Base-by-base conservation (phyloP, 2,329 filamentous ascomycete species). In the Penicillium sp. region DNA sequence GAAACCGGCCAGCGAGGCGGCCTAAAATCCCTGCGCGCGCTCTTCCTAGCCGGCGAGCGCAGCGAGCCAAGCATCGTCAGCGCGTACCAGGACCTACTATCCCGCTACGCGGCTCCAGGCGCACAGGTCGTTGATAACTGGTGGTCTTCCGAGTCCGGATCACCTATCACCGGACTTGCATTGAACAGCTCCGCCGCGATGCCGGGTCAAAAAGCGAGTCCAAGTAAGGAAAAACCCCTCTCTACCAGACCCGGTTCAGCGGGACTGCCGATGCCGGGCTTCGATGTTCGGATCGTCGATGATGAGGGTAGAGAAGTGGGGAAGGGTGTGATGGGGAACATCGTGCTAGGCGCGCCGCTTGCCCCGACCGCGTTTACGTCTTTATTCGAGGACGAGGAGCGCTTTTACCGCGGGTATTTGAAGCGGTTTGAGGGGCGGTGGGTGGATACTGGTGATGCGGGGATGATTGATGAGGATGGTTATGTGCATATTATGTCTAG, bases 381-480 rank as follows among this genome's bases (percentile, higher is more conserved):
- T 1, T 78, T 97, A 1, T 97, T 92, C 89, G 79, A 88, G 48
- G 92, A 97, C 58, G 89, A 92, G 42, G 88, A 90, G 58, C 80
- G 92, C 29, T 96, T 96, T 70, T 95, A 92, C 72, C 87, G 84
- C 59, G 86, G 91, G 1, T 97, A 97, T 66, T 75, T 96, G 61
- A 89, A 89, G 72, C 81, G 92, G 13, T 97, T 97, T 67, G 66
- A 83, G 5, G 91, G 91, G 0, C 83, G 83, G 63, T 97, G 91
- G 90, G 75, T 97, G 39, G 92, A 97, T 69, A 97, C 92, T 0
- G 93, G 92, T 2, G 92, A 97, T 70, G 89, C 91, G 0, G 92
- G 93, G 0, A 87, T 92, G 79, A 86, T 97, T 53, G 92, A 97
- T 68, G 72, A 82, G 13, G 87, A 93, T 36, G 84, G 83, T 4